phyloP scores from a whole-genome alignment of 495 filamentous ascomycete species.

The Pyrenopolyporus hunteri region DNA sequence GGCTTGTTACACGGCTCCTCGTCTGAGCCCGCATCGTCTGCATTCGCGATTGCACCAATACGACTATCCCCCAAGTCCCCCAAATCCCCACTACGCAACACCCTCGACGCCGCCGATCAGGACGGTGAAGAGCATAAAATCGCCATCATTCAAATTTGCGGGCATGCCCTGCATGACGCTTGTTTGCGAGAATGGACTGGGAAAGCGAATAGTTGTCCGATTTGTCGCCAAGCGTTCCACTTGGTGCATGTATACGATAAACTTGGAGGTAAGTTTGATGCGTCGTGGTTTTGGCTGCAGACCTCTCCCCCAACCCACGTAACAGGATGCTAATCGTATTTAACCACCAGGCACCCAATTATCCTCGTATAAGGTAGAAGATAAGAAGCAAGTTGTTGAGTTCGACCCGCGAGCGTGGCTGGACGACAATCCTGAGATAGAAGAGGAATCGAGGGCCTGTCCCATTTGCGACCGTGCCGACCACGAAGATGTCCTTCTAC shows the following conservation, averaged over 20 bases:
- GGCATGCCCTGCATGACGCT: conserved; percentile 87
- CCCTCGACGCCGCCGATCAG: conserved; percentile 28
- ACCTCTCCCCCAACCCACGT: no score
- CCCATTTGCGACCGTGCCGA: conserved; percentile 78
- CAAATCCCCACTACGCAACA: conserved; percentile 47
- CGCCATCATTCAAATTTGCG: conserved; percentile 68
- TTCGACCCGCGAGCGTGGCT: conserved; percentile 81
- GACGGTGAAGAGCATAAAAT: conserved; percentile 46
- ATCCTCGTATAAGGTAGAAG: conserved; percentile 85
- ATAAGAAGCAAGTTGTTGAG: conserved; percentile 88
- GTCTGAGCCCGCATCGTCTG: conserved; percentile 11
- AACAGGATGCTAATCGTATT: conserved; percentile 28
- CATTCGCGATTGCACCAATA: conserved; percentile 36
- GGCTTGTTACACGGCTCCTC: conserved; percentile 15
- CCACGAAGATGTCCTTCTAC: conserved; percentile 77
- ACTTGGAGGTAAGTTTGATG: conserved; percentile 69
- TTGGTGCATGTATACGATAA: conserved; percentile 79
- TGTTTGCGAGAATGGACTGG: conserved; percentile 93
- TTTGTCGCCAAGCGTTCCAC: conserved; percentile 92
- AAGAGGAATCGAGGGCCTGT: conserved; percentile 69
- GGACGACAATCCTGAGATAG: conserved; percentile 73
- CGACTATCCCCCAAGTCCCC: conserved; percentile 45
- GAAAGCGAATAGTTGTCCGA: conserved; percentile 95
- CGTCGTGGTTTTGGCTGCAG: conserved; percentile 7
- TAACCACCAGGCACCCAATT: conserved; percentile 65